Conservation (phyloP, 2,329 filamentous ascomycete genomes). For the Penicillium sclerotigenum region DNA sequence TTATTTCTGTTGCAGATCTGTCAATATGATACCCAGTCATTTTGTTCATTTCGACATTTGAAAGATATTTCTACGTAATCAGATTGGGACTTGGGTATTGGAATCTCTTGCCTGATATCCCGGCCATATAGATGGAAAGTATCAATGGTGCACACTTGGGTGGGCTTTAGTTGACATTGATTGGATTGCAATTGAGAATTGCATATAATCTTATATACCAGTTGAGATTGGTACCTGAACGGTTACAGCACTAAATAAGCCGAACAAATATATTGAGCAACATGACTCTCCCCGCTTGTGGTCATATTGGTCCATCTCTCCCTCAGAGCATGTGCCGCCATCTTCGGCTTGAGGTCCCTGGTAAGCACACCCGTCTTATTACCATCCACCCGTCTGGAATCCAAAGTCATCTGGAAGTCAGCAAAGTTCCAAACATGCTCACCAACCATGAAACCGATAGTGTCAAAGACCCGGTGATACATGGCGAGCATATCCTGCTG, state of each 20-base stretch:
- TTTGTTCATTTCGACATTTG: not conserved
- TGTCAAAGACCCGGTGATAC: constrained; percentile 32
- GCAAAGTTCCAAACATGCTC: constrained; percentile 20
- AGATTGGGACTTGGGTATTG: no score
- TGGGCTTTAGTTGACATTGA: no score
- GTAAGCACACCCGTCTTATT: constrained; percentile 6
- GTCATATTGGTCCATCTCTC: not conserved
- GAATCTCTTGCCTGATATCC: not conserved
- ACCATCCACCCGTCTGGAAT: not conserved
- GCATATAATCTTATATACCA: not conserved
- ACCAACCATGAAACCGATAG: constrained; percentile 25
- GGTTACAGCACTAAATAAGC: not conserved
- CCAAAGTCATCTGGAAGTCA: constrained; percentile 3
- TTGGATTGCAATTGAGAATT: not conserved
- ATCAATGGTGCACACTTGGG: not conserved
- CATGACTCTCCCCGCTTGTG: not conserved
- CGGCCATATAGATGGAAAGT: not conserved
- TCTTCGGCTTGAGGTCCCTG: constrained; percentile 1
- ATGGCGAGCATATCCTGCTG: constrained; percentile 25
- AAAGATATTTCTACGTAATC: not conserved
- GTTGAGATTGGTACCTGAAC: not conserved
- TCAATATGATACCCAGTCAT: not conserved
- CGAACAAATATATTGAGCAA: not conserved
- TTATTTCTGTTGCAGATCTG: not conserved
- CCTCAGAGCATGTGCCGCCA: not conserved